Base-by-base conservation (phyloP, 352 stramenopile genomes). In the Phytophthora uliginosa region DNA sequence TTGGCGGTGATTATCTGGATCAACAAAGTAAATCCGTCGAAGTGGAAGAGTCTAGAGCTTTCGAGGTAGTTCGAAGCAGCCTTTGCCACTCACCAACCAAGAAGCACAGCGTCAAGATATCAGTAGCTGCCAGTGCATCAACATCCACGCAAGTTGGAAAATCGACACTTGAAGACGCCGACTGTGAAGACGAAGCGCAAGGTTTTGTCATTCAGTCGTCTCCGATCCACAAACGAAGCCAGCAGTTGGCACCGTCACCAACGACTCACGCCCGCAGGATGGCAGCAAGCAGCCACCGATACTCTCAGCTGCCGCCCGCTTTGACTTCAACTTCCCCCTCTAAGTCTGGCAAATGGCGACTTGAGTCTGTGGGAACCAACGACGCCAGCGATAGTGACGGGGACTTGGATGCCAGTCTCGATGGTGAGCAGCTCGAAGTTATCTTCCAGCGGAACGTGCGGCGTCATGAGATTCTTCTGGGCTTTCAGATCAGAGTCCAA, bases 361-460 rank as follows among this genome's bases (percentile, higher is more conserved):
- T 73, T 31, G 34, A 74, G 58, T 69, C 71, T 6, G 28, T 82
- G 58, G 42, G 51, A 22, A 61, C 57, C 33, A 63, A 62, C 51
- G 69, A 63, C 7, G 48, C 9, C 51, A 67, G 42, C 55, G 68
- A 69, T 7, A 71, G 74, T 3, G 73, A 83, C 33, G 73, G 84
- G 0, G 71, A 83, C 31, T 36, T 78, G 9, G 68, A 80, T 18
- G 63, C 38, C 22, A 90, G 76, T 60, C 45, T 90, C 12, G 69
- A 78, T 9, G 84, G 81, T 0, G 79, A 84, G 24, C 72, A 85
- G 50, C 81, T 90, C 7, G 79, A 90, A 63, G 74, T 74, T 9
- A 81, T 90, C 33, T 92, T 92, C 61, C 82, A 88, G 58, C 81
- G 84, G 4, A 92, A 92, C 55, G 56, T 92, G 7, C 74, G 81